These are phyloP conservation scores for Suhomyces taliae DNA, from an alignment of 1,139 yeast genomes.

Conservation along the genomic window DNA sequence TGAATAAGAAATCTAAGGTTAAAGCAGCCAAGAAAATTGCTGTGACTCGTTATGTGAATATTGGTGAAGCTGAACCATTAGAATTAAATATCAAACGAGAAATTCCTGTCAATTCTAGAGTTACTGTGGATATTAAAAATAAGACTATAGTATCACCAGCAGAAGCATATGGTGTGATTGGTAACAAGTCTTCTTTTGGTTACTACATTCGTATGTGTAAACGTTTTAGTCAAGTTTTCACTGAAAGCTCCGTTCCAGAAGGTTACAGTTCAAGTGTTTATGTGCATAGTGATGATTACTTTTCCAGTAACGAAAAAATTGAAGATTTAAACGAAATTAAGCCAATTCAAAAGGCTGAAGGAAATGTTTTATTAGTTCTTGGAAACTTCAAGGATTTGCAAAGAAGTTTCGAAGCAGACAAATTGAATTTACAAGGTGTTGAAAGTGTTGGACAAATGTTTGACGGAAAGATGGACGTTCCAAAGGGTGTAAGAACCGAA, in stretches of 20 bases:
- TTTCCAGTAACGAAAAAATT: constrained; percentile 25
- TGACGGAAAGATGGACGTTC: constrained; percentile 60
- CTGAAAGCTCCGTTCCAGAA: constrained; percentile 59
- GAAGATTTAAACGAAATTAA: constrained; percentile 14
- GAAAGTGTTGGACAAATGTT: constrained; percentile 60
- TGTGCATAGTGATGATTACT: constrained; percentile 67
- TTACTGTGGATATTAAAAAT: constrained; percentile 69
- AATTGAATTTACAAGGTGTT: constrained; percentile 51
- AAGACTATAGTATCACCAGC: constrained; percentile 67
- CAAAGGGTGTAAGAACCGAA: constrained; percentile 62
- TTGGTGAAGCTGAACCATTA: constrained; percentile 61
- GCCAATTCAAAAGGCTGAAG: constrained; percentile 13
- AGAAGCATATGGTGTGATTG: constrained; percentile 66
- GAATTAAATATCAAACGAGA: constrained; percentile 56
- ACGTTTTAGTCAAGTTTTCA: constrained; percentile 63
- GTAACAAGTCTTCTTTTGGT: constrained; percentile 66
- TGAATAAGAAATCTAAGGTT: constrained; percentile 36
- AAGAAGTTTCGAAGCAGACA: constrained; percentile 49
- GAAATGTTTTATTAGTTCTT: constrained; percentile 53
- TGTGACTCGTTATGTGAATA: constrained; percentile 70
- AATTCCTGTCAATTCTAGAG: constrained; percentile 77
- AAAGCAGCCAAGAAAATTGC: constrained; percentile 52
- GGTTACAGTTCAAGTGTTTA: constrained; percentile 73
- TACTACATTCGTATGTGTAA: constrained; percentile 71
- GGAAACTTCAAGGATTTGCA: constrained; percentile 64